phyloP scores from a whole-genome alignment of 306 rosid genomes.

The Quercus parvula region DNA sequence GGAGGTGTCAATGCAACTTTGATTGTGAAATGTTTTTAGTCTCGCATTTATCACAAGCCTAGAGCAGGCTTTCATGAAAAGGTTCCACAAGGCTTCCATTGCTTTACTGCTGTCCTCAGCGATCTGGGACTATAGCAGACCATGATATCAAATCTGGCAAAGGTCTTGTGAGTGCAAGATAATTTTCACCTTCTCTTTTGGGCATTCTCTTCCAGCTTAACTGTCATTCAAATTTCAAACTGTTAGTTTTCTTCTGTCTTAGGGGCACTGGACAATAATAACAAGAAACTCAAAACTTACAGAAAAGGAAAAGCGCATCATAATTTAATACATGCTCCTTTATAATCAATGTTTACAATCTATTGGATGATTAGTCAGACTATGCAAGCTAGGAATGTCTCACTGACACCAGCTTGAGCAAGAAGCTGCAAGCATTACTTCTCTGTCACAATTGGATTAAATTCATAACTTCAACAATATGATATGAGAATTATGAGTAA shows the following conservation, averaged over 20 bases:
- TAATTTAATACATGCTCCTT: no score
- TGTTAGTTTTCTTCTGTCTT: slow-evolving; percentile 14
- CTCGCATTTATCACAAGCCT: neutral
- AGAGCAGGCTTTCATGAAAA: slow-evolving; percentile 16
- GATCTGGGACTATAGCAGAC: no score
- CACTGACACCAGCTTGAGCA: no score
- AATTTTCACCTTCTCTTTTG: slow-evolving; percentile 58
- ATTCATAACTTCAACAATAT: no score
- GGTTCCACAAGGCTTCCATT: neutral
- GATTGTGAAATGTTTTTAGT: neutral
- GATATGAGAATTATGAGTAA: no score
- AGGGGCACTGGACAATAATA: neutral
- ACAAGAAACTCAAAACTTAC: neutral
- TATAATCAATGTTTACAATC: no score
- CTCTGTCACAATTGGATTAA: no score
- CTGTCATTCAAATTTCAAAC: slow-evolving; percentile 44
- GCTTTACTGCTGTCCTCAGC: no score
- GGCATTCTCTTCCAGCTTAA: slow-evolving; percentile 83
- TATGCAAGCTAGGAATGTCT: no score
- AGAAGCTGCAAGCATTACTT: no score
- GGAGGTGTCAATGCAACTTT: neutral
- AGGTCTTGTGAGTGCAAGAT: slow-evolving; percentile 79
- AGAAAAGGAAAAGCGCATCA: neutral
- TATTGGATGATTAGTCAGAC: no score
- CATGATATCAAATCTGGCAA: slow-evolving; percentile 41